phyloP scores from a whole-genome alignment of 495 filamentous ascomycete genomes.

The Letharia columbiana region DNA sequence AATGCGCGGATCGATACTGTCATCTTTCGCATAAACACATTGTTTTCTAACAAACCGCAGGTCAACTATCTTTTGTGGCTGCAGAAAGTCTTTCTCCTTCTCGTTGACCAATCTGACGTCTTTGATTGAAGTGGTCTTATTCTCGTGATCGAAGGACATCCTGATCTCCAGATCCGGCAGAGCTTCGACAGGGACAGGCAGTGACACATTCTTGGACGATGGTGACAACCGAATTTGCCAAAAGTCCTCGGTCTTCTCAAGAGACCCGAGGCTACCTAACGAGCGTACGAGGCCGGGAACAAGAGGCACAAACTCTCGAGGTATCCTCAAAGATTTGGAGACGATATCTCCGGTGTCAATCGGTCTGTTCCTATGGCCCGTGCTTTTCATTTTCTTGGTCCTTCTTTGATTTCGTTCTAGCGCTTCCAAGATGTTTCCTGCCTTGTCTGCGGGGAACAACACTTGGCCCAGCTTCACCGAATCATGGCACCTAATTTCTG shows the following conservation, averaged over 20 bases:
- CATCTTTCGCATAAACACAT: conserved; percentile 9
- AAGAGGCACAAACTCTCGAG: conserved; percentile 7
- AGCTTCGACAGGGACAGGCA: conserved; percentile 5
- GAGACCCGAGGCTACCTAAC: background rate
- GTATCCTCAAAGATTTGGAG: background rate
- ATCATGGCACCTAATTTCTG: background rate
- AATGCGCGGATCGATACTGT: conserved; percentile 16
- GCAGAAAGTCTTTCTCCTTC: conserved; percentile 19
- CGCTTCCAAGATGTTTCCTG: background rate
- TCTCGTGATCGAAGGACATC: conserved; percentile 5
- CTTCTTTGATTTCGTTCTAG: background rate
- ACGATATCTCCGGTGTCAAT: background rate
- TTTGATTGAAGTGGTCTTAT: background rate
- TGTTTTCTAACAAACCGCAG: conserved; percentile 14
- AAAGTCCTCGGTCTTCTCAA: background rate
- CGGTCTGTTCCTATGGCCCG: background rate
- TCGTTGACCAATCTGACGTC: conserved; percentile 15
- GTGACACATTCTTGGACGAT: background rate
- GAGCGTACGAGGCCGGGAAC: conserved; percentile 8
- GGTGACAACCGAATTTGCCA: conserved; percentile 8
- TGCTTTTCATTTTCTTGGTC: background rate
- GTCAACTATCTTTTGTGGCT: conserved; percentile 18
- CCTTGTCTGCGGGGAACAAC: background rate
- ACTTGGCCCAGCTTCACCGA: conserved; percentile 11
- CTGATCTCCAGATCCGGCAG: conserved; percentile 22